These are phyloP conservation scores for Manihot esculenta DNA, from an alignment of 441 rosid species.

Conservation along the genomic window DNA sequence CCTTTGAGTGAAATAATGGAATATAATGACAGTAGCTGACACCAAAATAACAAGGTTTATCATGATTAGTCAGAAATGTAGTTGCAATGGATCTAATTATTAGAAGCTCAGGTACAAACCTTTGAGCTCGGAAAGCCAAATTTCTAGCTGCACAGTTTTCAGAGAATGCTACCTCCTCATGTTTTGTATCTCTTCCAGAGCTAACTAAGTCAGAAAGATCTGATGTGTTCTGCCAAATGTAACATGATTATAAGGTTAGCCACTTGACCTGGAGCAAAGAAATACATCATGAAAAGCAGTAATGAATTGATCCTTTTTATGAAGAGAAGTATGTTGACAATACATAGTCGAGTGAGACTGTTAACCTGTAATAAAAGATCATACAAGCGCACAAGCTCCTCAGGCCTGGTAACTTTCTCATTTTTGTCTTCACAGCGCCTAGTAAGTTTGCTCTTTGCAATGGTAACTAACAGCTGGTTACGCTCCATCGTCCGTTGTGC, in stretches of 20 bases:
- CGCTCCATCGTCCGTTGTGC: constrained; percentile 95
- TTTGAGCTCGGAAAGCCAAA: constrained; percentile 87
- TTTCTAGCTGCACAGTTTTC: constrained; percentile 72
- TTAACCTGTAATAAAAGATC: constrained; percentile 91
- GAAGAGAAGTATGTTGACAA: constrained; percentile 11
- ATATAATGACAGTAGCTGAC: background rate
- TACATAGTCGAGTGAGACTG: constrained; percentile 5
- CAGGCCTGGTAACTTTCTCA: constrained; percentile 89
- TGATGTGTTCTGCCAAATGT: constrained; percentile 68
- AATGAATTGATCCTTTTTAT: constrained; percentile 10
- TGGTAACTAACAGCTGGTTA: constrained; percentile 82
- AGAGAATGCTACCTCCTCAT: constrained; percentile 81
- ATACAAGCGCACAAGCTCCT: constrained; percentile 93
- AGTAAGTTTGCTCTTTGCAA: constrained; percentile 82
- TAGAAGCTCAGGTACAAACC: constrained; percentile 37
- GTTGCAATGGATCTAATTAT: background rate
- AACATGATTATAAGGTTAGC: constrained; percentile 26
- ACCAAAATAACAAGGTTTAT: background rate
- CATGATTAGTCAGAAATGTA: background rate
- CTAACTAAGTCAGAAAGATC: constrained; percentile 97
- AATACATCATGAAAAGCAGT: background rate
- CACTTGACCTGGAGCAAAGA: constrained; percentile 1
- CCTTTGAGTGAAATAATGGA: background rate
- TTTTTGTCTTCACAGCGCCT: constrained; percentile 85
- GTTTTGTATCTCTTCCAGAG: constrained; percentile 91